phyloP scores from a whole-genome alignment of 2,329 filamentous ascomycete species.

The Orbilia quercus region DNA sequence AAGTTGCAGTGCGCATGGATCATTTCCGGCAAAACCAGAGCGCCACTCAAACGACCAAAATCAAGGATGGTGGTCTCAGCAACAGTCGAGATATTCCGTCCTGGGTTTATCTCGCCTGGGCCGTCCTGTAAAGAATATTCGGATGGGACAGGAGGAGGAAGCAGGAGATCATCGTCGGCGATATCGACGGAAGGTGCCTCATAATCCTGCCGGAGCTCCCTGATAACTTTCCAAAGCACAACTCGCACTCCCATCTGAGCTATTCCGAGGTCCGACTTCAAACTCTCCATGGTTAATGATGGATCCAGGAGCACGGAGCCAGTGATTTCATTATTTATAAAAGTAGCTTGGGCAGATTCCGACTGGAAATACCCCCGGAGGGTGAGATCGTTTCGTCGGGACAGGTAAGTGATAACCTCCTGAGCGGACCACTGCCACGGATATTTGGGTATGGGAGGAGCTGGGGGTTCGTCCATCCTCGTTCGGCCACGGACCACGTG shows the following conservation, averaged over 20 bases:
- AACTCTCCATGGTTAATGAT: conserved; percentile 3
- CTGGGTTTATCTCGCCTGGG: neutral
- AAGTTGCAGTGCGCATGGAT: neutral
- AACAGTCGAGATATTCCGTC: neutral
- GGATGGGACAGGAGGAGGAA: conserved; percentile 17
- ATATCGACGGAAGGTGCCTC: conserved; percentile 1
- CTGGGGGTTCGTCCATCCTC: too few species aligned
- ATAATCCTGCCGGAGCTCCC: conserved; percentile 13
- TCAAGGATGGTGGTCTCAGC: conserved; percentile 24
- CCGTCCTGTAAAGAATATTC: neutral
- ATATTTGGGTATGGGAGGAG: conserved; percentile 16
- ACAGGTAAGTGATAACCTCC: conserved; percentile 30
- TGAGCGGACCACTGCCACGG: conserved; percentile 30
- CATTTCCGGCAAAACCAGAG: neutral
- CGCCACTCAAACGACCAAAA: conserved; percentile 14
- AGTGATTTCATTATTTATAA: conserved; percentile 34
- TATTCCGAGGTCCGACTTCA: conserved; percentile 19
- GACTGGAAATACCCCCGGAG: conserved; percentile 16
- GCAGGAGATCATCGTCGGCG: conserved; percentile 18
- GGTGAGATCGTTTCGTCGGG: neutral
- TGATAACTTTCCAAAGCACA: conserved; percentile 13
- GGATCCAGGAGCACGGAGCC: conserved; percentile 17
- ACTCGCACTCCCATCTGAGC: conserved; percentile 15
- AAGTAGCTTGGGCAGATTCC: neutral
- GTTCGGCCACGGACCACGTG: neutral